These are phyloP conservation scores for Cordyceps cateniannulata DNA, from an alignment of 2,329 filamentous ascomycete genomes.

Conservation along the genomic window DNA sequence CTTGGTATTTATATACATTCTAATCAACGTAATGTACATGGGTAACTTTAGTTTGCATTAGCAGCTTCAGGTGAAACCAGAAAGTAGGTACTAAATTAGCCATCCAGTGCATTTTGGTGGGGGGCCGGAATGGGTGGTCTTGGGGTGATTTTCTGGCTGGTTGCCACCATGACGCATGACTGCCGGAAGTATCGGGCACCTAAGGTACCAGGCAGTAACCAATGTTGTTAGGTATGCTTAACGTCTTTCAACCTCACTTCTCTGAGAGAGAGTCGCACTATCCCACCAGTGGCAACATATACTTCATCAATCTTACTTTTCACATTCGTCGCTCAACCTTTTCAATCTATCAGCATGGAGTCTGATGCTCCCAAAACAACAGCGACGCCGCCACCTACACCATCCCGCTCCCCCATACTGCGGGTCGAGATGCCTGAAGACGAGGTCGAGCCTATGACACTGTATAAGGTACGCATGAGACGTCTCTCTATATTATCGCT, in stretches of 20 bases:
- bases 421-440: background rate
- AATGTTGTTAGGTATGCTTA: no score
- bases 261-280: background rate
- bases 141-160: background rate
- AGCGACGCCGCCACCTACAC: background rate
- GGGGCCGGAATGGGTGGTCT: background rate
- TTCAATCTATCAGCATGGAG: background rate
- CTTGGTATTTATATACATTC: no score
- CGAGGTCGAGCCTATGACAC: background rate
- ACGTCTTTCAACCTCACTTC: background rate
- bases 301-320: background rate
- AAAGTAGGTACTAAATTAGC: no score
- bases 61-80: no score
- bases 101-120: background rate
- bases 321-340: background rate
- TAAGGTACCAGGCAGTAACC: background rate
- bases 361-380: background rate
- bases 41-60: no score
- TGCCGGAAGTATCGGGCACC: background rate
- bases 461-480: slow-evolving; percentile 4
- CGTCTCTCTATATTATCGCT: background rate
- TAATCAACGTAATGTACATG: no score
- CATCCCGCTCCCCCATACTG: background rate
- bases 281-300: background rate
- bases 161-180: background rate